phyloP scores from a whole-genome alignment of 176 grass and related monocot species.

The Thalia dealbata region DNA sequence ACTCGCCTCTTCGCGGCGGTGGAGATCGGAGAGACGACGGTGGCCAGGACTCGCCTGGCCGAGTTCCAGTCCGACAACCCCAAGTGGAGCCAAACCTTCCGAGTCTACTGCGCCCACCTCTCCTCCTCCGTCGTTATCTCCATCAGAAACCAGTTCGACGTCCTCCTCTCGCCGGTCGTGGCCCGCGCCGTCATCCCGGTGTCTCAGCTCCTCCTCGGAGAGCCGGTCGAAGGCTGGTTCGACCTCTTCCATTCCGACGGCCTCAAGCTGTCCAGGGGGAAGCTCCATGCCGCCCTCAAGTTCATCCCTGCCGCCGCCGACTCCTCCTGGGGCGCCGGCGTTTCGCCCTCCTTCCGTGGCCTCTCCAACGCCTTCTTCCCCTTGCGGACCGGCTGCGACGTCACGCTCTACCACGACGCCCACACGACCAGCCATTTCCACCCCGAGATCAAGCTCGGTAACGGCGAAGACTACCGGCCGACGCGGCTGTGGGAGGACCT shows the following conservation, averaged over 20 bases:
- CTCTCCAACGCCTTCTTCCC: constrained; percentile 49
- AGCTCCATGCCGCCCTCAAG: constrained; percentile 31
- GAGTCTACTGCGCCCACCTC: constrained; percentile 59
- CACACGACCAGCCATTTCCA: constrained; percentile 43
- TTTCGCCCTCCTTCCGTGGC: constrained; percentile 32
- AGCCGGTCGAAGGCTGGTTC: constrained; percentile 37
- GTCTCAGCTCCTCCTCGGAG: constrained; percentile 18
- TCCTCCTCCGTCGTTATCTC: constrained; percentile 35
- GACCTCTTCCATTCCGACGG: constrained; percentile 35
- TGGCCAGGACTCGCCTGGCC: constrained; percentile 59
- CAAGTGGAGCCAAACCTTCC: constrained; percentile 77
- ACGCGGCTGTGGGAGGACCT: constrained; percentile 67
- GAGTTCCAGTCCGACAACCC: constrained; percentile 53
- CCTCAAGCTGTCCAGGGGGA: constrained; percentile 25
- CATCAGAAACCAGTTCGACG: constrained; percentile 52
- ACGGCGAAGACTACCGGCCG: constrained; percentile 27
- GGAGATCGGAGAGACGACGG: constrained; percentile 55
- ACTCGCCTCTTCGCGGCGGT: constrained; percentile 53
- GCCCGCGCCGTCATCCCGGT: constrained; percentile 35
- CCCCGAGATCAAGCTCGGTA: constrained; percentile 28
- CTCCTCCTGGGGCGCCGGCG: constrained; percentile 44
- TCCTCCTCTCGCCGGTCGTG: constrained; percentile 37
- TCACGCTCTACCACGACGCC: constrained; percentile 72
- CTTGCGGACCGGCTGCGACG: constrained; percentile 34
- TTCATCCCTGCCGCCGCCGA: constrained; percentile 35